Conservation (phyloP, 169 alveolate species). For the Plasmodium gonderi region DNA sequence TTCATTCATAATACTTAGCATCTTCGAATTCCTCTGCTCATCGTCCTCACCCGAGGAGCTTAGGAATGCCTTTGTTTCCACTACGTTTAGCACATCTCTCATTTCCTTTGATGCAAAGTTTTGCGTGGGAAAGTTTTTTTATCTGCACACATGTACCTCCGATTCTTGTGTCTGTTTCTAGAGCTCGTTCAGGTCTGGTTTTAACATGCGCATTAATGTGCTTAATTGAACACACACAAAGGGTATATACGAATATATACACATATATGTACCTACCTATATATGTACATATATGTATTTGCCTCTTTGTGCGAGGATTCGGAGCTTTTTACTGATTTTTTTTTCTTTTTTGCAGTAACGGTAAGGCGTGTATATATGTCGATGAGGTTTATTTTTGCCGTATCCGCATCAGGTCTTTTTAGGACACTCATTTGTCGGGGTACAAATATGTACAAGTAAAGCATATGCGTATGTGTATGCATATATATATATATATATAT, state of each 20-base stretch:
- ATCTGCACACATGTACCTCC: no score
- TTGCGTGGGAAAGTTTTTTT: no score
- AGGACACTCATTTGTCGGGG: neutral
- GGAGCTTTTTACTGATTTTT: no score
- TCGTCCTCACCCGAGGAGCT: constrained; percentile 1
- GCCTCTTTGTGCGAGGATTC: no score
- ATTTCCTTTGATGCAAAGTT: neutral
- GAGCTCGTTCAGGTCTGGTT: no score
- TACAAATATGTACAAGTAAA: neutral
- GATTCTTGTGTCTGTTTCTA: neutral
- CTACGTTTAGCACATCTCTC: constrained; percentile 13
- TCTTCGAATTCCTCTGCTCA: neutral
- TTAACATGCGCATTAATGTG: neutral
- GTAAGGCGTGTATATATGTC: no score
- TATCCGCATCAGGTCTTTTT: no score
- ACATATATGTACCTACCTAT: neutral
- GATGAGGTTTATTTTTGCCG: no score
- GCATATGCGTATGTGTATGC: neutral
- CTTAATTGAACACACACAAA: no score
- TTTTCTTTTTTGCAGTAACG: no score
- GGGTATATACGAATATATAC: neutral
- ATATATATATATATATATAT: neutral
- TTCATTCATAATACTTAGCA: constrained; percentile 4
- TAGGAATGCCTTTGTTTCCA: neutral
- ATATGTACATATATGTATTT: neutral